phyloP scores from a whole-genome alignment of 441 rosid species.

The Melastoma candidum region DNA sequence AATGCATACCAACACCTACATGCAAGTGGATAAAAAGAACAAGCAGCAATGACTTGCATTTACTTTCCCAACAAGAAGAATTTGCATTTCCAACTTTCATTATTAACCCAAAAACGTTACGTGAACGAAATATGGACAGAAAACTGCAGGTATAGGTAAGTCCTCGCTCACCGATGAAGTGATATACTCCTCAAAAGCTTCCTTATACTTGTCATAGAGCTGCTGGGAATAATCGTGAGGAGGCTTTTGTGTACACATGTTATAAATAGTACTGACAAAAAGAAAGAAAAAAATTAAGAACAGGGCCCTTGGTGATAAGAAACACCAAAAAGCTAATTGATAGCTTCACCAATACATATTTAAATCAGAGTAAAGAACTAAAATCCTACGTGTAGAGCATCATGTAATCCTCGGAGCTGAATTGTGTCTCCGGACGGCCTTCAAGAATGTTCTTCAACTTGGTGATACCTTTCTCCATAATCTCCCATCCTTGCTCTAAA shows the following conservation, averaged over 20 bases:
- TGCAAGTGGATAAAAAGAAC: too few relatives aligned
- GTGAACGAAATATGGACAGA: not conserved
- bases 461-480: constrained; percentile 38
- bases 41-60: too few relatives aligned
- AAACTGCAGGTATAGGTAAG: not conserved
- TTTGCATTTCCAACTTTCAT: too few relatives aligned
- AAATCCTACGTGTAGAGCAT: constrained; percentile 37
- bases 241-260: constrained; percentile 45
- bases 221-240: constrained; percentile 37
- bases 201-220: constrained; percentile 32
- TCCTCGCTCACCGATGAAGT: constrained; percentile 19
- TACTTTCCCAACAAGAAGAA: too few relatives aligned
- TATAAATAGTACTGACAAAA: constrained; percentile 30
- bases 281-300: constrained; percentile 1
- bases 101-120: too few relatives aligned
- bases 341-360: constrained; percentile 1
- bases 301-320: not conserved
- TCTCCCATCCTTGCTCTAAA: constrained; percentile 41
- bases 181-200: constrained; percentile 35
- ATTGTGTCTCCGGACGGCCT: constrained; percentile 31
- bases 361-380: constrained; percentile 2
- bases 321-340: not conserved
- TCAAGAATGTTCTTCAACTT: constrained; percentile 39
- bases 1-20: too few relatives aligned
- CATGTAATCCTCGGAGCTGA: constrained; percentile 37